Evolutionary conservation across 352 stramenopile species (phyloP).

Genomic region (Globisporangium mamillatum): DNA sequence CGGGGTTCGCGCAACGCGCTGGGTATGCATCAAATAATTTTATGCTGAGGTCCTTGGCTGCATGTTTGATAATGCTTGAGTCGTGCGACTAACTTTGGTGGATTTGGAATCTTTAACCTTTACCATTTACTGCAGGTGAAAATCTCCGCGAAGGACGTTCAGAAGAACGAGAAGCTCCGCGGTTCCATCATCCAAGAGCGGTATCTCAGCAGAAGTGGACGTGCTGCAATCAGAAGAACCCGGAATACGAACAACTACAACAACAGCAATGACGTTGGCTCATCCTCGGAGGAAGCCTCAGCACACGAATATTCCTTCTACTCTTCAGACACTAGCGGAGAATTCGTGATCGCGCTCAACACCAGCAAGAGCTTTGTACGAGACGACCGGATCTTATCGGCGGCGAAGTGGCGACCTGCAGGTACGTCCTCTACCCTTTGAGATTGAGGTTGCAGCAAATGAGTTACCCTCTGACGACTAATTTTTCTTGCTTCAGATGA

Average conservation of each 20-base stretch:
- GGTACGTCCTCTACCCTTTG: constrained; percentile 9
- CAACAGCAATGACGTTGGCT: background rate
- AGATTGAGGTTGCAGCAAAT: background rate
- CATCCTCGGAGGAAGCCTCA: constrained; percentile 11
- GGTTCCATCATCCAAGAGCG: constrained; percentile 32
- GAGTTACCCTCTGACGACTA: background rate
- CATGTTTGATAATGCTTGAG: too few species aligned
- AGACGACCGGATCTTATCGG: constrained; percentile 7
- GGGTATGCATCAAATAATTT: constrained; percentile 3
- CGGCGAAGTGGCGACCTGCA: constrained; percentile 16
- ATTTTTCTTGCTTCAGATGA: constrained; percentile 8
- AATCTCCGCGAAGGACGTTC: constrained; percentile 27
- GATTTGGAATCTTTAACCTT: background rate
- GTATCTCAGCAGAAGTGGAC: constrained; percentile 20
- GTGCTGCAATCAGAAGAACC: background rate
- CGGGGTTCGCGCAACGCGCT: constrained; percentile 10
- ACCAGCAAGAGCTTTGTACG: constrained; percentile 15
- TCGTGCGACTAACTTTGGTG: background rate
- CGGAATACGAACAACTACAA: background rate
- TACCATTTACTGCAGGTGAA: constrained; percentile 23
- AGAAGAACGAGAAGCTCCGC: constrained; percentile 26
- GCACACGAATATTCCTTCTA: constrained; percentile 9
- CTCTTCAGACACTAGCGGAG: constrained; percentile 2
- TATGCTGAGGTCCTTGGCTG: background rate
- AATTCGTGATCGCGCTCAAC: constrained; percentile 5